Conservation (phyloP, 164 flowering plant genomes). For the Tinospora cordifolia region DNA sequence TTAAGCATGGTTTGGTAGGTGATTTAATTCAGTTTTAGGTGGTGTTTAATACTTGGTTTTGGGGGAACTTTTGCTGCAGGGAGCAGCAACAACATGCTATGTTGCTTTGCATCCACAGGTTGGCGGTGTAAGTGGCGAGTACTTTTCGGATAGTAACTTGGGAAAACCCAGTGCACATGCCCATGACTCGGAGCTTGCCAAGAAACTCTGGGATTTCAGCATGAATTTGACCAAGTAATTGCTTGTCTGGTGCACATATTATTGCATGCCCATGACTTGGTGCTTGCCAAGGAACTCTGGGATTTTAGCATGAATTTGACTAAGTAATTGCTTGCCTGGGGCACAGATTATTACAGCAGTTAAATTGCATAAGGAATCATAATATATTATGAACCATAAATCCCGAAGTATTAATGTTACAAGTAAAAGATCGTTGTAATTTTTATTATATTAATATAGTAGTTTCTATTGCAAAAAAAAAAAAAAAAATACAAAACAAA, state of each 20-base stretch:
- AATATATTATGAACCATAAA: too few relatives aligned
- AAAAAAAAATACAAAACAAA: too few relatives aligned
- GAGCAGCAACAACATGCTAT: constrained; percentile 80
- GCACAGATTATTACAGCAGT: constrained; percentile 3
- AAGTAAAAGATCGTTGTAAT: too few relatives aligned
- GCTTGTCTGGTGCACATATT: not conserved
- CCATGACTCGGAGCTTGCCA: constrained; percentile 45
- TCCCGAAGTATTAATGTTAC: too few relatives aligned
- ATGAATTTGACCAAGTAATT: constrained; percentile 22
- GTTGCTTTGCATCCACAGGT: constrained; percentile 68
- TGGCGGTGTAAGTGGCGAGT: constrained; percentile 51
- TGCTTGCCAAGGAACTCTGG: constrained; percentile 62
- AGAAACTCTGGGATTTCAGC: constrained; percentile 72
- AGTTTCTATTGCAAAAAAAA: too few relatives aligned
- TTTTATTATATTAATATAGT: too few relatives aligned
- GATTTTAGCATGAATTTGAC: constrained; percentile 50
- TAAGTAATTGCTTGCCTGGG: constrained; percentile 1
- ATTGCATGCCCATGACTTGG: constrained; percentile 37
- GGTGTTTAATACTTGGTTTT: not conserved
- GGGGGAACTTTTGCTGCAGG: constrained; percentile 33
- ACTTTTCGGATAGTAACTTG: constrained; percentile 44
- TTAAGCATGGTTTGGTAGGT: not conserved
- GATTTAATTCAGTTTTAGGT: not conserved
- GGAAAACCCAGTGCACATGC: constrained; percentile 35
- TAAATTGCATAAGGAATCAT: too few relatives aligned